A percentile compares a stretch with the other conserved stretches of the same genome.
phyloP scores from a whole-genome alignment of 2,329 filamentous ascomycete species.

The Akanthomyces dipterigenus region DNA sequence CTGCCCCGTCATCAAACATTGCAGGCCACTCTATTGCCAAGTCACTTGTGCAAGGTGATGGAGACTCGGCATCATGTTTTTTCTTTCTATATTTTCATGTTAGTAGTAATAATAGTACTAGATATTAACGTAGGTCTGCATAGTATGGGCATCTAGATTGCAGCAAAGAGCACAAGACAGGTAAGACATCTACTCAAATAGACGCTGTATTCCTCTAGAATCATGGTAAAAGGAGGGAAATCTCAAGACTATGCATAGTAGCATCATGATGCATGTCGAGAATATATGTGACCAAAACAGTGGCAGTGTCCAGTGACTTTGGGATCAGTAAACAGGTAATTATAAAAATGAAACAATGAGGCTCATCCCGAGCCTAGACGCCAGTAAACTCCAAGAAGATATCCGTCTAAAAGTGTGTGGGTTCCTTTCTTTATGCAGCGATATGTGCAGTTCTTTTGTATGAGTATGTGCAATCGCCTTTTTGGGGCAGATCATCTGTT shows the following conservation, averaged over 20 bases:
- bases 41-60: too few relatives aligned
- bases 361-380: background rate
- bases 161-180: too few relatives aligned
- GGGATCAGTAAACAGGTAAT: background rate
- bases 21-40: too few relatives aligned
- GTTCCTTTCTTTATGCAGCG: background rate
- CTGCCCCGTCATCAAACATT: too few relatives aligned
- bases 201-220: too few relatives aligned
- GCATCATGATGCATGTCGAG: background rate
- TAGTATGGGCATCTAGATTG: too few relatives aligned
- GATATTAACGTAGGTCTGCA: too few relatives aligned
- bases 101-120: too few relatives aligned
- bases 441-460: background rate
- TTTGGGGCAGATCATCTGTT: background rate
- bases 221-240: background rate
- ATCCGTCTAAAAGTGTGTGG: background rate
- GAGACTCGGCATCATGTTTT: too few relatives aligned
- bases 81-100: too few relatives aligned
- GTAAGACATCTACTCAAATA: too few relatives aligned
- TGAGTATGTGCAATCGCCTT: background rate
- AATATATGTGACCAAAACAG: background rate
- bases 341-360: background rate
- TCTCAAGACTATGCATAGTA: background rate
- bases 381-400: background rate
- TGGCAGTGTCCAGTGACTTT: background rate